Percentiles rank a stretch among this genome's conserved stretches.
These are phyloP conservation scores for Xenoacremonium recifei DNA, from an alignment of 2,329 filamentous ascomycete species.

Conservation along the genomic window DNA sequence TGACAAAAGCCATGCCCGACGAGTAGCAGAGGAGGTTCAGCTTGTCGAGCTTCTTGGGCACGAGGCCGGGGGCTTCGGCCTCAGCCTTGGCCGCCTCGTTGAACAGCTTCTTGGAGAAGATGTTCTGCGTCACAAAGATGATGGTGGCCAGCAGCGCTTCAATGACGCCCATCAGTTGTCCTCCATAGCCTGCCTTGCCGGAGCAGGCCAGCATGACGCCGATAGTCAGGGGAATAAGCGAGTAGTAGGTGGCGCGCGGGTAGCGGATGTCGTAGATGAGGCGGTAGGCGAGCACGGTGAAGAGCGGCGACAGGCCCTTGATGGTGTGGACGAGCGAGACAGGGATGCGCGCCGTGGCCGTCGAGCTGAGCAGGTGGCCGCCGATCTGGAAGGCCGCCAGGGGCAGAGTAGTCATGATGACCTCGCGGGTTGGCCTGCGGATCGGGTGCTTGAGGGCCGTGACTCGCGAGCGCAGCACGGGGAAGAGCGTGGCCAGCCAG, in stretches of 20 bases:
- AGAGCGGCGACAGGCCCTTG: conserved; percentile 92
- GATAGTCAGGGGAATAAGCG: conserved; percentile 83
- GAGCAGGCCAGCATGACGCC: conserved; percentile 98
- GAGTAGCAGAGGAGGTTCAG: conserved; percentile 96
- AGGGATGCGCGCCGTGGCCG: conserved; percentile 90
- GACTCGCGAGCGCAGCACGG: conserved; percentile 65
- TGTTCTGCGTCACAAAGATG: conserved; percentile 97
- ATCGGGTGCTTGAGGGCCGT: conserved; percentile 84
- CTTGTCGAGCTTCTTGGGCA: conserved; percentile 85
- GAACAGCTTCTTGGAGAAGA: conserved; percentile 96
- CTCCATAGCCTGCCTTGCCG: conserved; percentile 72
- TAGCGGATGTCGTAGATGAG: conserved; percentile 87
- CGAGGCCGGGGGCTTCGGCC: conserved; percentile 62
- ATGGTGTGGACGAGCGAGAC: conserved; percentile 98
- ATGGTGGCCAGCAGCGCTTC: conserved; percentile 88
- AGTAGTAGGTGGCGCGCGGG: conserved; percentile 81
- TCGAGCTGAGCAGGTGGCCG: conserved; percentile 90
- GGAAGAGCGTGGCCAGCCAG: conserved; percentile 71
- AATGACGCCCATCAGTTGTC: conserved; percentile 84
- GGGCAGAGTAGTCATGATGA: conserved; percentile 85
- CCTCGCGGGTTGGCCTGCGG: conserved; percentile 73
- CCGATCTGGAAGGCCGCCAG: conserved; percentile 90
- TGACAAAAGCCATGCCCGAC: conserved; percentile 85
- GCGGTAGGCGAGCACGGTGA: conserved; percentile 92
- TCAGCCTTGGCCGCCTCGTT: conserved; percentile 89